These are phyloP conservation scores for Posidonia oceanica DNA, from an alignment of 116 monocot genomes.

Conservation along the genomic window DNA sequence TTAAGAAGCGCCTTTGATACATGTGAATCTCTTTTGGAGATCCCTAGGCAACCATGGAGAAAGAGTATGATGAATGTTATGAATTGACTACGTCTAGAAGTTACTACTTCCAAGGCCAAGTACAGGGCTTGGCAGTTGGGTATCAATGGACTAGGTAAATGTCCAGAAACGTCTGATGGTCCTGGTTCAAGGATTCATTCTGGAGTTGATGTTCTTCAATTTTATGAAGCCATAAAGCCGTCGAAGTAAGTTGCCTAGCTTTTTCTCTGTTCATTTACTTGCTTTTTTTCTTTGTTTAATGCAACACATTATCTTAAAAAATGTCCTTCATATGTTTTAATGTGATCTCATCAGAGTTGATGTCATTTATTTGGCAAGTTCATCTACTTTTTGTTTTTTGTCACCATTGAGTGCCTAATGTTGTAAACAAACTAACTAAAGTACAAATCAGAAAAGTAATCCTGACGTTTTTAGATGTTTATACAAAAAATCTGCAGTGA, in stretches of 20 bases:
- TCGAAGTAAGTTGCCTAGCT: slow-evolving; percentile 41
- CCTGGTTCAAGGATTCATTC: slow-evolving; percentile 23
- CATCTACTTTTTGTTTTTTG: no score
- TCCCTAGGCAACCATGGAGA: slow-evolving; percentile 69
- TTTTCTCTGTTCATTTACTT: background rate
- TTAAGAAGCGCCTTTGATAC: slow-evolving; percentile 54
- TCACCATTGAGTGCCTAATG: no score
- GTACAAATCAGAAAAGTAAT: no score
- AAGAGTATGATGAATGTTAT: slow-evolving; percentile 51
- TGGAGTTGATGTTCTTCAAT: slow-evolving; percentile 48
- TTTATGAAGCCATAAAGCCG: slow-evolving; percentile 89
- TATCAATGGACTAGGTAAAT: slow-evolving; percentile 1
- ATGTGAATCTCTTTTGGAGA: slow-evolving; percentile 59
- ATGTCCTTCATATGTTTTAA: no score
- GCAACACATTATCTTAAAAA: no score
- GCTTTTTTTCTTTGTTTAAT: background rate
- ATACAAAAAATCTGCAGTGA: no score
- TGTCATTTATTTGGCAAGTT: background rate
- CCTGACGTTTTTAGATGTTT: no score
- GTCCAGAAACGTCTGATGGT: slow-evolving; percentile 10
- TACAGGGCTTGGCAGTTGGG: slow-evolving; percentile 30
- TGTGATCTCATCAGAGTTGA: background rate
- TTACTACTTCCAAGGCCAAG: slow-evolving; percentile 52
- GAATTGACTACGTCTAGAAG: slow-evolving; percentile 78
- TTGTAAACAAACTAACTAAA: no score